Percentiles rank a stretch among this genome's conserved stretches.
Evolutionary conservation across 2,329 filamentous ascomycete genomes (phyloP).

Genomic region (Sarocladium oryzae): DNA sequence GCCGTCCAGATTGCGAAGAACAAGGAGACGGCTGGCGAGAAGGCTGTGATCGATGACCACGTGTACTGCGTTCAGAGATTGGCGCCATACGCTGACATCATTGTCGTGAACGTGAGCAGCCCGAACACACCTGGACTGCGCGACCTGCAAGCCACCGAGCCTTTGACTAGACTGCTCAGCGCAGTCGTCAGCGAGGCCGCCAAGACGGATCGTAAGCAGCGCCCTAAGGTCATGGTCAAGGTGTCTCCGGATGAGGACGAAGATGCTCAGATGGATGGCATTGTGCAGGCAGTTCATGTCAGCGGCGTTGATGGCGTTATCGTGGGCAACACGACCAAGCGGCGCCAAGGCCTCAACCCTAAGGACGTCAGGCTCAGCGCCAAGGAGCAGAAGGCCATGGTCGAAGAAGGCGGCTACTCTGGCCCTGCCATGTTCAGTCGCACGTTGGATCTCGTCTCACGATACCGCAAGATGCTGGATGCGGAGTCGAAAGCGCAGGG

Average conservation of each 20-base stretch:
- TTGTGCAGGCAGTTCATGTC: constrained; percentile 75
- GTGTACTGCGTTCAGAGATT: constrained; percentile 82
- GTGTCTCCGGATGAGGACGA: constrained; percentile 93
- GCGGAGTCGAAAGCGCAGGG: constrained; percentile 28
- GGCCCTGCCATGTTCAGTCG: constrained; percentile 82
- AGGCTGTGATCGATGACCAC: constrained; percentile 74
- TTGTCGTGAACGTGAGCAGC: constrained; percentile 97
- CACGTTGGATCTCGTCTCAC: constrained; percentile 70
- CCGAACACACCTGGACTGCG: constrained; percentile 92
- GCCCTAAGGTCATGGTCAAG: constrained; percentile 83
- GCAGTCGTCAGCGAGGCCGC: constrained; percentile 77
- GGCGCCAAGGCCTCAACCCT: constrained; percentile 61
- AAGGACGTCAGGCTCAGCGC: constrained; percentile 56
- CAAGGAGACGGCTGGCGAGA: constrained; percentile 82
- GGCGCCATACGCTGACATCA: constrained; percentile 82
- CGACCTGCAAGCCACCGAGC: constrained; percentile 77
- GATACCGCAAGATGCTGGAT: constrained; percentile 68
- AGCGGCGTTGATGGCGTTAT: constrained; percentile 93
- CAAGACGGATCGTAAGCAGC: constrained; percentile 60
- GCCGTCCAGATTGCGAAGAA: constrained; percentile 97
- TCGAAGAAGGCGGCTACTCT: constrained; percentile 81
- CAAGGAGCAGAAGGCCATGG: constrained; percentile 60
- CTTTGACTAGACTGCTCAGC: constrained; percentile 70
- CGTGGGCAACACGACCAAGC: constrained; percentile 94
- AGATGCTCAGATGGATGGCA: constrained; percentile 76